Evolutionary conservation across 2,329 filamentous ascomycete species (phyloP), one percentile per base, ranked within the genome.

Genomic region (Aspergillus sergii): DNA sequence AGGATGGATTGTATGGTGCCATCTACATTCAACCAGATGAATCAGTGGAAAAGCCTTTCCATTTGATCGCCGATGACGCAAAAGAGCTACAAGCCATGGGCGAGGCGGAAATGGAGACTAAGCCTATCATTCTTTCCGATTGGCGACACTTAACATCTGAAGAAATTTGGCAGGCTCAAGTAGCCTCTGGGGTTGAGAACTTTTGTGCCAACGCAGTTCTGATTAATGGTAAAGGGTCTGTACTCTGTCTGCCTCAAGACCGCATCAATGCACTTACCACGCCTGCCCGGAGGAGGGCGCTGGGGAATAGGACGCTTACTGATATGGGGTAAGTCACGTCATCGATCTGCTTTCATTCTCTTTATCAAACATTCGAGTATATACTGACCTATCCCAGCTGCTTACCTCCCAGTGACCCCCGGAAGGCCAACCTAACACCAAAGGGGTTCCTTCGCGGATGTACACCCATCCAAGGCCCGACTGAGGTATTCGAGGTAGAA

Each of bases 161-260:
- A 3, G 74, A 85, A 46, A 78, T 79, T 43, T 75, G 73, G 65
- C 65, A 64, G 21, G 72, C 72, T 9, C 66, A 75, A 57, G 64
- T 74, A 34, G 67, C 70, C 7, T 70, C 73, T 14, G 75, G 74
- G 0, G 63, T 77, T 28, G 76, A 83, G 4, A 78, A 84, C 26
- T 78, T 81, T 0, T 90, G 88, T 76, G 85, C 86, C 65, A 87
- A 89, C 69, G 83, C 86, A 0, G 77, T 90, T 16, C 74, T 90
- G 12, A 79, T 90, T 57, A 89, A 90, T 62, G 88, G 88, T 28
- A 86, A 87, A 57, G 75, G 75, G 1, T 74, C 74, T 4, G 62
- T 73, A 10, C 67, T 65, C 16, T 75, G 73, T 36, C 62, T 72
- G 1, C 57, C 69, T 4, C 68, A 64, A 16, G 66, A 65, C 7